Evolutionary conservation across 2,329 filamentous ascomycete species (phyloP), one percentile per base, ranked within the genome.

Genomic region (Kalaharituber pfeilii): DNA sequence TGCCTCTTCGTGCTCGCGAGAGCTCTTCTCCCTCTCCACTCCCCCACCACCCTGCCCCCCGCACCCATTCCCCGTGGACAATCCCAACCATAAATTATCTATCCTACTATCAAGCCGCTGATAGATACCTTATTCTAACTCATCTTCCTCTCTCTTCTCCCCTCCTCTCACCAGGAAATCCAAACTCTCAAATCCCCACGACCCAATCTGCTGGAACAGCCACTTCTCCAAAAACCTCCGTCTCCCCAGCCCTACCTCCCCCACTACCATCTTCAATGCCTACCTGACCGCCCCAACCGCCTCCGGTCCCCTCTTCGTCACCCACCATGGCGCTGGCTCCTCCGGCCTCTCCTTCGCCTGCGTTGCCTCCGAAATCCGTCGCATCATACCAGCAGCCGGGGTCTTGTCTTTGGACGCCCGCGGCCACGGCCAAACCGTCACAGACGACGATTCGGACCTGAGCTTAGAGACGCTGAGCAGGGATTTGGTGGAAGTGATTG

Each of bases 271-370:
- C 51, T 83, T 88, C 65, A 91, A 98, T 71, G 84, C 79, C 55
- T 96, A 96, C 67, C 73, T 96, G 44, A 94, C 80, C 20, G 86
- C 87, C 0, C 88, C 89, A 47, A 47, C 42, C 42, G 80, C 75
- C 33, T 75, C 76, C 57, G 85, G 83, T 0, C 87, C 89, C 0
- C 73, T 98, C 4, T 88, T 98, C 68, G 82, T 96, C 56, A 86
- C 84, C 69, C 91, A 98, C 66, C 91, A 98, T 69, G 91, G 91
- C 36, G 91, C 86, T 39, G 91, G 91, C 15, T 94, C 88, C 3
- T 94, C 88, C 0, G 93, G 84, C 5, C 76, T 96, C 56, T 94
- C 87, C 2, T 98, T 96, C 69, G 88, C 88, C 4, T 74, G 86
- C 3, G 79, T 94, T 57, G 79, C 82, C 2, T 75, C 78, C 45